Percentiles rank a stretch among this genome's conserved stretches.
phyloP scores from a whole-genome alignment of 768 basidiomycete species.

The Rhizopogon vinicolor region DNA sequence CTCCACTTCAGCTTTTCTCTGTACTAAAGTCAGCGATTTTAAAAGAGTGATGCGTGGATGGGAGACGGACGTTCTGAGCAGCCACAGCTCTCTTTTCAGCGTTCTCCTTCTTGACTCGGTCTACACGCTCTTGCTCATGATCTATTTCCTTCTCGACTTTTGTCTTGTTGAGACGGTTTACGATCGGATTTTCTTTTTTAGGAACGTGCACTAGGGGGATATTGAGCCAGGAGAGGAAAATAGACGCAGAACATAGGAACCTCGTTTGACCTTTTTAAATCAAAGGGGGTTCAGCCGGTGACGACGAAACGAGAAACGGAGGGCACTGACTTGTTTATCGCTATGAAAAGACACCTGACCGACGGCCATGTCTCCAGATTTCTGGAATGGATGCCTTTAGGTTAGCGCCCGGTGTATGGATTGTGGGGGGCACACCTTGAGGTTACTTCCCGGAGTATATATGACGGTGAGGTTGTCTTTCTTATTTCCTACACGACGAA shows the following conservation, averaged over 20 bases:
- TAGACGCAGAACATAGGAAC: conserved; percentile 29
- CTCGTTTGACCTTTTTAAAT: conserved; percentile 67
- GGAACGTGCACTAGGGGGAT: conserved; percentile 58
- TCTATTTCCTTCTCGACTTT: conserved; percentile 82
- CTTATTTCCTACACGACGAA: conserved; percentile 71
- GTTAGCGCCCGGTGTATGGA: background rate
- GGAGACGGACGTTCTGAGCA: conserved; percentile 53
- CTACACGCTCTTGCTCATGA: conserved; percentile 84
- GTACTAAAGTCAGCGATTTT: background rate
- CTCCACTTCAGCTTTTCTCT: conserved; percentile 81
- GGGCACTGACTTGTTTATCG: conserved; percentile 66
- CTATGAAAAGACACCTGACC: conserved; percentile 95
- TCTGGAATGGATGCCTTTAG: conserved; percentile 43
- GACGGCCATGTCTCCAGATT: conserved; percentile 97
- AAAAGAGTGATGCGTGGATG: background rate
- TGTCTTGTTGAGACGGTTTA: conserved; percentile 93
- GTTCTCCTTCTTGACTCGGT: conserved; percentile 75
- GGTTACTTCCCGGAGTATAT: conserved; percentile 88
- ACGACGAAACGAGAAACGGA: background rate
- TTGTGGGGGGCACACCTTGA: conserved; percentile 56
- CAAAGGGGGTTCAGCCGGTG: background rate
- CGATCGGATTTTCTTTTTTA: conserved; percentile 81
- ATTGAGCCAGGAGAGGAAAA: background rate
- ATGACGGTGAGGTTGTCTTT: conserved; percentile 92
- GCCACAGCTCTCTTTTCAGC: conserved; percentile 58